Conservation (phyloP, 805 yeast genomes). For the Sugiyamaella valdiviana region DNA sequence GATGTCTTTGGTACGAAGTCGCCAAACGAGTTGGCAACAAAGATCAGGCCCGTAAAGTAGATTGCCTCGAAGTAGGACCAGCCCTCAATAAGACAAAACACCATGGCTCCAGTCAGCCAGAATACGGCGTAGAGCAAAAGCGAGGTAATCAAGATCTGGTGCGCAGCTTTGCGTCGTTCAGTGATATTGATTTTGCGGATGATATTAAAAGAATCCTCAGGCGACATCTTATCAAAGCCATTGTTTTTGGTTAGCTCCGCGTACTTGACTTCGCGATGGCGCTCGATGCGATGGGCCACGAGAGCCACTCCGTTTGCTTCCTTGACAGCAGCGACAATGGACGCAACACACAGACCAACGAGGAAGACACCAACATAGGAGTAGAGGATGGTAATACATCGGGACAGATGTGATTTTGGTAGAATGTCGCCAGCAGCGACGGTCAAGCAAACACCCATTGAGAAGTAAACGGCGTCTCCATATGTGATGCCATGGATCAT, state of each 20-base stretch:
- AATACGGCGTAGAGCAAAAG: constrained; percentile 43
- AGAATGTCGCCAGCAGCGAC: constrained; percentile 74
- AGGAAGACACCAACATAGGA: constrained; percentile 65
- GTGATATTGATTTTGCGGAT: constrained; percentile 48
- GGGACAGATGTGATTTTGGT: constrained; percentile 48
- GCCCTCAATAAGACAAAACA: constrained; percentile 51
- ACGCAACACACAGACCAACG: constrained; percentile 66
- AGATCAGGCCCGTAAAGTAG: constrained; percentile 71
- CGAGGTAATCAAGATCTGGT: constrained; percentile 35
- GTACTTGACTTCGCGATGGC: constrained; percentile 36
- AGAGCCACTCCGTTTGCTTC: constrained; percentile 58
- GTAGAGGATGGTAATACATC: constrained; percentile 55
- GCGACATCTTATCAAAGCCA: constrained; percentile 1
- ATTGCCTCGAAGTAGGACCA: constrained; percentile 69
- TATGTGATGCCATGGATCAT: constrained; percentile 41
- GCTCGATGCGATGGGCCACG: constrained; percentile 60
- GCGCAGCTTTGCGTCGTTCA: constrained; percentile 7
- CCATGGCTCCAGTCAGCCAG: constrained; percentile 69
- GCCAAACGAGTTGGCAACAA: constrained; percentile 83
- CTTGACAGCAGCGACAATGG: constrained; percentile 59
- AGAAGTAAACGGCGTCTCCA: constrained; percentile 67
- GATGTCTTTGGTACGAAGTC: constrained; percentile 56
- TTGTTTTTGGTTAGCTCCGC: constrained; percentile 16
- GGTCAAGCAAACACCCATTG: constrained; percentile 67
- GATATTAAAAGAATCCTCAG: constrained; percentile 45